Conservation (phyloP, 257 asterid genomes). For the Nicotiana attenuata region DNA sequence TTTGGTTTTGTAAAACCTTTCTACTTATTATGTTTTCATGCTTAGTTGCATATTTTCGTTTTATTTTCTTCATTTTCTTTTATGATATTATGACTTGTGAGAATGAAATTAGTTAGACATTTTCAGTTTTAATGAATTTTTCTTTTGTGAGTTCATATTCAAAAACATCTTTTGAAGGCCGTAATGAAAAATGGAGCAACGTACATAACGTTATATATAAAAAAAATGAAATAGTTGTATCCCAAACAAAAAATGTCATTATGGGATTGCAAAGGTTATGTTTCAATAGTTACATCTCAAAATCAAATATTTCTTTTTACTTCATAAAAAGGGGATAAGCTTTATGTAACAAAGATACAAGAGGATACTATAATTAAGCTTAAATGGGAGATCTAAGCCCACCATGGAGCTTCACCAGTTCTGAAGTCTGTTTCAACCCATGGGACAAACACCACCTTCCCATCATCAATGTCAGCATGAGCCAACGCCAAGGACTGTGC, state of each 20-base stretch:
- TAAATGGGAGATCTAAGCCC: constrained; percentile 38
- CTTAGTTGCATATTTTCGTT: neutral
- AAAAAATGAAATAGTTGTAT: neutral
- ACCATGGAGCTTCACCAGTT: constrained; percentile 90
- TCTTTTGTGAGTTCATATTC: neutral
- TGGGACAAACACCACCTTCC: constrained; percentile 80
- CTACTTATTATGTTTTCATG: neutral
- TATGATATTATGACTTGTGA: neutral
- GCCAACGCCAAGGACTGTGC: constrained; percentile 86
- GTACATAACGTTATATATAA: neutral
- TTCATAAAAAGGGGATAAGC: neutral
- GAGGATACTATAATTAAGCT: neutral
- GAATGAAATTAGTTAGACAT: neutral
- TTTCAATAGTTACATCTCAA: neutral
- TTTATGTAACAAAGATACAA: neutral
- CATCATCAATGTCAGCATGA: constrained; percentile 71
- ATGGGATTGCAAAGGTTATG: neutral
- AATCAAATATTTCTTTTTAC: neutral
- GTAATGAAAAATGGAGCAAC: neutral
- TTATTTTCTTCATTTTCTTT: neutral
- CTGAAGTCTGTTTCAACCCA: constrained; percentile 95
- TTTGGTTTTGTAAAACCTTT: neutral
- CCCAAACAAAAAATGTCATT: neutral
- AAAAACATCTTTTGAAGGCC: neutral
- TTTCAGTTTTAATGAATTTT: neutral